Evolutionary conservation across 352 stramenopile species (phyloP).

Genomic region (Paralagenidium karlingii): DNA sequence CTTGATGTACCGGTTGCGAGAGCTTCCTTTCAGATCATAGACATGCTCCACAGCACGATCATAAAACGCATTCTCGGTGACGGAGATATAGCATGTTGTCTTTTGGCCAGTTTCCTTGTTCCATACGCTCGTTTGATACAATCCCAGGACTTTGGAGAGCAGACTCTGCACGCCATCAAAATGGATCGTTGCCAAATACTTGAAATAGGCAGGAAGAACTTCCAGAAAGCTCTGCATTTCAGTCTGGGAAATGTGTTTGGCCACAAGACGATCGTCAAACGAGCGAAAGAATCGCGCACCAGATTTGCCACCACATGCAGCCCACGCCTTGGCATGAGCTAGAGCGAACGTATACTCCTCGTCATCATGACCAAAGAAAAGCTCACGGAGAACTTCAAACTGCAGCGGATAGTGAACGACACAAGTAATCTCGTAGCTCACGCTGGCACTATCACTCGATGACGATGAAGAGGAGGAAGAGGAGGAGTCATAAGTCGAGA

Average conservation of each 20-base stretch:
- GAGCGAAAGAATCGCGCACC: constrained; percentile 94
- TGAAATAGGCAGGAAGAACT: constrained; percentile 89
- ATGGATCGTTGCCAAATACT: constrained; percentile 95
- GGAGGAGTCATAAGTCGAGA: no score
- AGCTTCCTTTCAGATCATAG: constrained; percentile 98
- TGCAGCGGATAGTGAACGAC: constrained; percentile 13
- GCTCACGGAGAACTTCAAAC: constrained; percentile 88
- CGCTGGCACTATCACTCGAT: not conserved
- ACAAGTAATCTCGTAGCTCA: not conserved
- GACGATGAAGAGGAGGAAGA: not conserved
- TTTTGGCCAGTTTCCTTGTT: constrained; percentile 86
- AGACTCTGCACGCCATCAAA: constrained; percentile 91
- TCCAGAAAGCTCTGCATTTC: constrained; percentile 84
- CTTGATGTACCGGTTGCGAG: constrained; percentile 88
- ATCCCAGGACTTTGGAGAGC: constrained; percentile 94
- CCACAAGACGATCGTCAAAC: constrained; percentile 93
- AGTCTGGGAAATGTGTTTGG: constrained; percentile 96
- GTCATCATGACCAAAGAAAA: constrained; percentile 59
- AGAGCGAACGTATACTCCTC: constrained; percentile 69
- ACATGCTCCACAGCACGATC: constrained; percentile 87
- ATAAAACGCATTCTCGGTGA: constrained; percentile 97
- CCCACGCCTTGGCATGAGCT: constrained; percentile 77
- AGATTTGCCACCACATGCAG: constrained; percentile 94
- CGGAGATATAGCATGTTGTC: constrained; percentile 85
- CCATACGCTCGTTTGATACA: constrained; percentile 96